These are phyloP conservation scores for Solidago caesia DNA, from an alignment of 129 eudicot species.

Conservation along the genomic window DNA sequence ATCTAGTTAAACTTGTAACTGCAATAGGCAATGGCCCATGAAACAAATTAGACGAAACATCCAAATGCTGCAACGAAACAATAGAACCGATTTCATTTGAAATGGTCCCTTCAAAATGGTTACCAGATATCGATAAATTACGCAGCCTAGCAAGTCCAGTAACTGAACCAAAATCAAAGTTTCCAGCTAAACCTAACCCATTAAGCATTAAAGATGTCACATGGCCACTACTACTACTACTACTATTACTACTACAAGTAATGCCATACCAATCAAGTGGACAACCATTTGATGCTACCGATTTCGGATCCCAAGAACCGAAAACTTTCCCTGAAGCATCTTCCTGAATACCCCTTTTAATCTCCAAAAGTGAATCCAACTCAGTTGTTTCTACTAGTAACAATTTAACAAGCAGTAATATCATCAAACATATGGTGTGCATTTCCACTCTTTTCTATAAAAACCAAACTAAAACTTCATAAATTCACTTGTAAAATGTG, in stretches of 20 bases:
- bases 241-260: conserved; percentile 43
- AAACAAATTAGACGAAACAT: conserved; percentile 56
- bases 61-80: conserved; percentile 47
- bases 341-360: conserved; percentile 60
- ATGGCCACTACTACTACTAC: conserved; percentile 34
- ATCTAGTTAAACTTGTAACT: conserved; percentile 33
- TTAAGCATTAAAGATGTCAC: conserved; percentile 57
- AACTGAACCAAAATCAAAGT: conserved; percentile 46
- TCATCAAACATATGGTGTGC: conserved; percentile 47
- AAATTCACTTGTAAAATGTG: neutral
- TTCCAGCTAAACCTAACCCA: conserved; percentile 58
- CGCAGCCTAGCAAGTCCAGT: conserved; percentile 48
- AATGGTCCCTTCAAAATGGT: conserved; percentile 50
- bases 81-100: conserved; percentile 39
- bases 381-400: conserved; percentile 49
- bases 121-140: conserved; percentile 57
- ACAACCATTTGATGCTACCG: conserved; percentile 64
- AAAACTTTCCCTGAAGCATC: conserved; percentile 55
- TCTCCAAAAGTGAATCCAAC: conserved; percentile 54
- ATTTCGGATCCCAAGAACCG: conserved; percentile 65
- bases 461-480: conserved; percentile 26
- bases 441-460: conserved; percentile 32
- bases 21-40: conserved; percentile 49
- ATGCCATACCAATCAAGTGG: conserved; percentile 76
- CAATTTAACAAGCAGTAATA: conserved; percentile 39